A percentile compares a stretch with the other conserved stretches of the same genome.
Evolutionary conservation across 257 asterid species (phyloP).

Genomic region (Apocynum venetum): DNA sequence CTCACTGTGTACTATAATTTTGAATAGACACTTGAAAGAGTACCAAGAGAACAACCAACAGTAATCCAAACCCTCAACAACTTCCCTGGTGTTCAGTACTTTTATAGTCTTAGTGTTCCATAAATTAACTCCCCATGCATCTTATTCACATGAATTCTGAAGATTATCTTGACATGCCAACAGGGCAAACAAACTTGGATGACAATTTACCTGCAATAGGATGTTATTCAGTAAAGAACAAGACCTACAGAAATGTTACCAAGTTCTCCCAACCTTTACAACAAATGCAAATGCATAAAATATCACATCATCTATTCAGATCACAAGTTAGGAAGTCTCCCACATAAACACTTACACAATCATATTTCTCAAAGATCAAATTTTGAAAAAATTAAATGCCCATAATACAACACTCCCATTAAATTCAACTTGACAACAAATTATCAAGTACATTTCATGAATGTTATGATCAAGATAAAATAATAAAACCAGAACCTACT

Average conservation of each 20-base stretch:
- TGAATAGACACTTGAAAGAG: too few relatives aligned
- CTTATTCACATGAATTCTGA: background rate
- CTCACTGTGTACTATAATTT: too few relatives aligned
- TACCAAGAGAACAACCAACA: too few relatives aligned
- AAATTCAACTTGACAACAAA: background rate
- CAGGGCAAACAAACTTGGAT: background rate
- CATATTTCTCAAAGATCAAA: background rate
- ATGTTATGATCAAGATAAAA: background rate
- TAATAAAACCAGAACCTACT: background rate
- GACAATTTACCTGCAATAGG: background rate
- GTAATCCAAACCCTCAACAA: too few relatives aligned
- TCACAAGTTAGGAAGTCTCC: background rate
- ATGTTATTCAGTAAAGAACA: background rate
- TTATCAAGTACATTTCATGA: background rate
- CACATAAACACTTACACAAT: background rate
- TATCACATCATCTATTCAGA: background rate
- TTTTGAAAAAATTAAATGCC: background rate
- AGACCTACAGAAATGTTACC: background rate
- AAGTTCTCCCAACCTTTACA: background rate
- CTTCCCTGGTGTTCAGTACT: background rate
- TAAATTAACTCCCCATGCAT: background rate
- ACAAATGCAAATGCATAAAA: background rate
- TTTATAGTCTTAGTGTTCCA: background rate
- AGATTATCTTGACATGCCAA: background rate
- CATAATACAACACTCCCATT: background rate